Evolutionary conservation across 2,329 filamentous ascomycete species (phyloP).

Genomic region (Trichophaea hybrida): DNA sequence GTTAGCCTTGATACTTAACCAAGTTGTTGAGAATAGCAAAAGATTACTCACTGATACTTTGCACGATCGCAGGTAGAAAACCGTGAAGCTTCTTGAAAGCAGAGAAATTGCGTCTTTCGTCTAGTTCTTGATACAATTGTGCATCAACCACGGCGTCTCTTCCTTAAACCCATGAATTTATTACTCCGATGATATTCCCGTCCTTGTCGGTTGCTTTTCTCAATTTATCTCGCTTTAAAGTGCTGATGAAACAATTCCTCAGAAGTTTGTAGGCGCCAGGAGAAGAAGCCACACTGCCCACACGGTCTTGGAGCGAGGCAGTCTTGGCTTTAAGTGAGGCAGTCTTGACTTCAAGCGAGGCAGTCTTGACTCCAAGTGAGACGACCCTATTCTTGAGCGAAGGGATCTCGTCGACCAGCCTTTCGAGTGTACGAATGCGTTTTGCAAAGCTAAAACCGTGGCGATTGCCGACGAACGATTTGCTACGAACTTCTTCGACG

Average conservation of each 20-base stretch:
- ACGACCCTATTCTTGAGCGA: neutral
- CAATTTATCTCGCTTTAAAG: neutral
- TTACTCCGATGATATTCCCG: neutral
- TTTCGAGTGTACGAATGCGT: neutral
- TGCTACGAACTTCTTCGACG: neutral
- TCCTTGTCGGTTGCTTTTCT: neutral
- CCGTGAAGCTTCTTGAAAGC: neutral
- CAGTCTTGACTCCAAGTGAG: no score
- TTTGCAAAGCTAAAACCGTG: neutral
- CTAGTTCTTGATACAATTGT: neutral
- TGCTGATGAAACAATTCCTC: neutral
- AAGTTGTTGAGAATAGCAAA: constrained; percentile 1
- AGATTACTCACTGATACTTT: constrained; percentile 8
- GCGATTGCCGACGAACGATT: constrained; percentile 1
- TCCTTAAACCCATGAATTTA: neutral
- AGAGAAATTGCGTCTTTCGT: neutral
- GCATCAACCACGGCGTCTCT: neutral
- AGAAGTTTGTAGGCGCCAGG: neutral
- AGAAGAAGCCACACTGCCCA: neutral
- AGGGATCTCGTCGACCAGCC: neutral
- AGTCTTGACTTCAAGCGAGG: no score
- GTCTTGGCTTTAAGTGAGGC: no score
- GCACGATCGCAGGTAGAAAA: neutral
- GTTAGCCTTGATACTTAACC: neutral
- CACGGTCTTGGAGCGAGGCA: no score